Conservation (phyloP, 148 eudicot species). For the Persicaria tinctoria region DNA sequence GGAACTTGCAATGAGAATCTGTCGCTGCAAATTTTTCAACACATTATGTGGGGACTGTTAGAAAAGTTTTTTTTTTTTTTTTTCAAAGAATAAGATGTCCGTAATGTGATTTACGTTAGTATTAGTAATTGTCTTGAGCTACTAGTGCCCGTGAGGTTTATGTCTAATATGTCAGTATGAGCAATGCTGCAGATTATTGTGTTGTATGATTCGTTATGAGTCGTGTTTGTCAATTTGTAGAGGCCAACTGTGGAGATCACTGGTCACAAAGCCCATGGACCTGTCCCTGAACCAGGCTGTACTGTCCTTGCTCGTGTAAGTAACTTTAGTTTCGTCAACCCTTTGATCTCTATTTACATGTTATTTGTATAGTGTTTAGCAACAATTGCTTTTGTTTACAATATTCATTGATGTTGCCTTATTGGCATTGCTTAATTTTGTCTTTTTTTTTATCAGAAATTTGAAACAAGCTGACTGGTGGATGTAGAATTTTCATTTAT, state of each 20-base stretch:
- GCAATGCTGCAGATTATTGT: background rate
- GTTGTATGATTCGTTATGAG: background rate
- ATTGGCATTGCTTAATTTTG: background rate
- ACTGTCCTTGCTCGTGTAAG: constrained; percentile 80
- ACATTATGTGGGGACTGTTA: no score
- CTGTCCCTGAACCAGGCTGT: constrained; percentile 86
- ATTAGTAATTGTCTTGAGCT: background rate
- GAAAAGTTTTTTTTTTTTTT: no score
- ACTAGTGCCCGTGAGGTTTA: no score
- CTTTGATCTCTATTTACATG: background rate
- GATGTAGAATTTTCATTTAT: background rate
- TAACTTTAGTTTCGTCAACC: constrained; percentile 9
- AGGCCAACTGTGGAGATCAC: constrained; percentile 77
- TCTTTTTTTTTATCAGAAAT: background rate
- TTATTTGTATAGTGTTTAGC: background rate
- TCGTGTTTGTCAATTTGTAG: constrained; percentile 23
- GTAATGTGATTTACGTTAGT: background rate
- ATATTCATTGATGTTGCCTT: background rate
- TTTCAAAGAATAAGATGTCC: no score
- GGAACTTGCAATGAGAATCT: background rate
- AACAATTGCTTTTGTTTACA: background rate
- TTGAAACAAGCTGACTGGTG: background rate
- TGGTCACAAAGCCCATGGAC: constrained; percentile 91
- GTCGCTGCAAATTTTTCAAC: background rate
- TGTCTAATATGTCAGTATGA: background rate